Percentiles rank a stretch among this genome's conserved stretches.
Conservation (phyloP, 2,329 filamentous ascomycete genomes). For the Epichloe brachyelytri region DNA sequence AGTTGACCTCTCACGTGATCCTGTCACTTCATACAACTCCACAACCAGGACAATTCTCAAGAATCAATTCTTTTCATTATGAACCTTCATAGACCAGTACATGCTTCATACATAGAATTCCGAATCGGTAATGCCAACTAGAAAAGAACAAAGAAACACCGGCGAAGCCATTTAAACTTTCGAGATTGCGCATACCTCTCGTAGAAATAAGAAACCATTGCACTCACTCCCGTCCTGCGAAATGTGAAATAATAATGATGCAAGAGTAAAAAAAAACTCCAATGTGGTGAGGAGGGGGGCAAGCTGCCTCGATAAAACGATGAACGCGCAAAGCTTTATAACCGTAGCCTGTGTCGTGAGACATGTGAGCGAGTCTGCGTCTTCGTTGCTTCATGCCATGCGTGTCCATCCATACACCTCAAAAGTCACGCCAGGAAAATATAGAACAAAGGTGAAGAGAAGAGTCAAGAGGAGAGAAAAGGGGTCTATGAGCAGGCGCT, state of each 20-base stretch:
- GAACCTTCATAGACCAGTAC: neutral
- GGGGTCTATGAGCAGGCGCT: conserved; percentile 32
- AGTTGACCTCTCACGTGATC: too few relatives aligned
- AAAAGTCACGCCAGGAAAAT: neutral
- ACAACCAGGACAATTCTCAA: too few relatives aligned
- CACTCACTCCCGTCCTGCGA: neutral
- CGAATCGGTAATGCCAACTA: neutral
- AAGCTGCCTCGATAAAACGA: neutral
- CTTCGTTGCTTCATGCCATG: conserved; percentile 3
- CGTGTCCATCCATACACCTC: neutral
- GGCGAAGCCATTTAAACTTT: neutral
- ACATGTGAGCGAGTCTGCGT: neutral
- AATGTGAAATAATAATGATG: neutral
- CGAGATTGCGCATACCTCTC: neutral
- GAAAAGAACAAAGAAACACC: conserved; percentile 1
- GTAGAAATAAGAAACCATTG: neutral
- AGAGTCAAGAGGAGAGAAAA: neutral
- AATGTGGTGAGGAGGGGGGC: neutral
- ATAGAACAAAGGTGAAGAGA: neutral
- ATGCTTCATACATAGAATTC: conserved; percentile 2
- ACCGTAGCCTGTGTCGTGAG: neutral
- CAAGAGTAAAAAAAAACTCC: neutral
- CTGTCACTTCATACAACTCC: too few relatives aligned
- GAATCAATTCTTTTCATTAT: too few relatives aligned
- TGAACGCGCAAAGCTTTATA: neutral